Conservation (phyloP, 2,329 filamentous ascomycete species). For the Chaetomiaceae sp. region DNA sequence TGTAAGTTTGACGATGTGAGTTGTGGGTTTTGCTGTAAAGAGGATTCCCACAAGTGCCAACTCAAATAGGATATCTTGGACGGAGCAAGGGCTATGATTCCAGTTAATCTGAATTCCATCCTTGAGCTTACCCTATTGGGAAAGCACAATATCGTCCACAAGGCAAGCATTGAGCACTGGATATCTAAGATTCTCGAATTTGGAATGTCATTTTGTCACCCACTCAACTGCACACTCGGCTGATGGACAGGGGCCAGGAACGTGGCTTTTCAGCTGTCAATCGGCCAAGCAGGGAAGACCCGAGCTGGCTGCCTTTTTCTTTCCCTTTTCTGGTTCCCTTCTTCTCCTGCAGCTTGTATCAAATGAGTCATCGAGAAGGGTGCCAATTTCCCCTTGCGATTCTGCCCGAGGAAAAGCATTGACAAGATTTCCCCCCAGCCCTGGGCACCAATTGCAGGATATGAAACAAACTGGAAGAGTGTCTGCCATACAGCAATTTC, state of each 20-base stretch:
- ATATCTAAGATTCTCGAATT: neutral
- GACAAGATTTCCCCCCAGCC: too few relatives aligned
- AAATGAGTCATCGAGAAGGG: conserved; percentile 7
- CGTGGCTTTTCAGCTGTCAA: too few relatives aligned
- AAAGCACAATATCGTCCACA: neutral
- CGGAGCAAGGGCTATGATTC: neutral
- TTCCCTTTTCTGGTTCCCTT: neutral
- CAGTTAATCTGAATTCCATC: neutral
- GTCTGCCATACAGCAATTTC: too few relatives aligned
- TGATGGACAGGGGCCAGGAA: neutral
- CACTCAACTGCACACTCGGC: neutral
- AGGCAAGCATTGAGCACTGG: neutral
- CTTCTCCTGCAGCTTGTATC: neutral
- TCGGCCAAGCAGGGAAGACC: conserved; percentile 5
- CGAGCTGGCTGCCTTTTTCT: conserved; percentile 12
- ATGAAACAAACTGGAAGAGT: neutral
- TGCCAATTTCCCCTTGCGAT: neutral
- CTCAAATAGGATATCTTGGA: too few relatives aligned
- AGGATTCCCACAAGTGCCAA: too few relatives aligned
- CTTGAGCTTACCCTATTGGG: neutral
- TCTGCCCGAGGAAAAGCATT: neutral
- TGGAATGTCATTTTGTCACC: neutral
- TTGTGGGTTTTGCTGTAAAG: too few relatives aligned
- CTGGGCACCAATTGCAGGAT: neutral
- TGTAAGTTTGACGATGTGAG: too few relatives aligned